These are phyloP conservation scores for Myriangium duriaei DNA, from an alignment of 2,329 filamentous ascomycete genomes.

Conservation along the genomic window DNA sequence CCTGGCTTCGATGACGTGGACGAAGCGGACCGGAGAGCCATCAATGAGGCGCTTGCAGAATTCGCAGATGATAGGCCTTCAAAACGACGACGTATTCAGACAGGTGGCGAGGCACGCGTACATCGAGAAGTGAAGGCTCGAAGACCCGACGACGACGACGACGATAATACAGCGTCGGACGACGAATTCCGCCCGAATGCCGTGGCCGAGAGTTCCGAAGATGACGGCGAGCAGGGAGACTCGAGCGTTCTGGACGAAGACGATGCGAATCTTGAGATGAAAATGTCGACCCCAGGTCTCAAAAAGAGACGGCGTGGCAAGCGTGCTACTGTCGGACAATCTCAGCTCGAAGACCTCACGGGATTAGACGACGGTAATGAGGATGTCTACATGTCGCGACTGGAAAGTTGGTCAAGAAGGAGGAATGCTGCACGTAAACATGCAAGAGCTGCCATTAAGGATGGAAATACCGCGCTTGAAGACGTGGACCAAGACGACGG, in stretches of 20 bases:
- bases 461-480: conserved; percentile 9
- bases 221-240: conserved; percentile 14
- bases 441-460: conserved; percentile 6
- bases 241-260: conserved; percentile 24
- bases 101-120: conserved; percentile 13
- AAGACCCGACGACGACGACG: conserved; percentile 14
- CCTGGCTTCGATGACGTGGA: conserved; percentile 33
- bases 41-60: conserved; percentile 13
- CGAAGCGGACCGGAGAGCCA: conserved; percentile 13
- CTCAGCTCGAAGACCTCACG: conserved; percentile 40
- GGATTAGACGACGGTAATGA: conserved; percentile 84
- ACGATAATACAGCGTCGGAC: conserved; percentile 31
- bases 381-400: conserved; percentile 58
- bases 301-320: conserved; percentile 27
- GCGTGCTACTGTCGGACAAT: conserved; percentile 19
- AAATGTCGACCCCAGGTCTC: conserved; percentile 24
- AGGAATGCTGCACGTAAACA: conserved; percentile 46
- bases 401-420: conserved; percentile 61
- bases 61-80: conserved; percentile 26
- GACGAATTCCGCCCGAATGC: conserved; percentile 30
- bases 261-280: conserved; percentile 24
- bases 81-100: conserved; percentile 30
- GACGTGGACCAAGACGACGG: conserved; percentile 20
- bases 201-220: conserved; percentile 27
- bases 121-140: conserved; percentile 10